Evolutionary conservation across 257 asterid genomes (phyloP).

Genomic region (Parsonsia alboflavescens): DNA sequence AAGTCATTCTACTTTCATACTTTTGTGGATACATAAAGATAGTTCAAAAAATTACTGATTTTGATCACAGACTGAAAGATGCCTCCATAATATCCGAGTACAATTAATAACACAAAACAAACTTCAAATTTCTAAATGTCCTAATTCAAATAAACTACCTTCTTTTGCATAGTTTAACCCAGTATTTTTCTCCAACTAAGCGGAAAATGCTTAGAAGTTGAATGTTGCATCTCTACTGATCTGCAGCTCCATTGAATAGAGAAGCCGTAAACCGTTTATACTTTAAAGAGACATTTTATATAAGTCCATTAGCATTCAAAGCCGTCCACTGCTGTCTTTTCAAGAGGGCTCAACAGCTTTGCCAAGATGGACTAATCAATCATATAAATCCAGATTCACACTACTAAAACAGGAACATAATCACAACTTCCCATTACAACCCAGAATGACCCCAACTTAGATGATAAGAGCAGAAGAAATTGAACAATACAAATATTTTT

Average conservation of each 20-base stretch:
- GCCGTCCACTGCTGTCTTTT: slow-evolving; percentile 31
- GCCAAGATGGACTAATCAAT: slow-evolving; percentile 54
- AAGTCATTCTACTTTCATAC: neutral
- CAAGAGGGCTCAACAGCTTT: slow-evolving; percentile 31
- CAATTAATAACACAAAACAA: too few relatives aligned
- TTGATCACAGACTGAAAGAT: too few relatives aligned
- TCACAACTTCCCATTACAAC: neutral
- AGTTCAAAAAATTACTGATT: neutral
- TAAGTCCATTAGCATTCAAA: slow-evolving; percentile 66
- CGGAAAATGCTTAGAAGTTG: neutral
- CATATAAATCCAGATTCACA: neutral
- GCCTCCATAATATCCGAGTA: too few relatives aligned
- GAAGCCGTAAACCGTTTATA: slow-evolving; percentile 34
- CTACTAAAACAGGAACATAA: neutral
- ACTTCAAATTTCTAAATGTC: neutral
- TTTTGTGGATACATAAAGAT: neutral
- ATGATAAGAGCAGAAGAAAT: neutral
- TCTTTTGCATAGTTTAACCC: neutral
- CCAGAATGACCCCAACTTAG: neutral
- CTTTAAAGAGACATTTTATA: slow-evolving; percentile 32
- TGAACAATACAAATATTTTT: neutral
- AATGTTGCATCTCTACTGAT: slow-evolving; percentile 44
- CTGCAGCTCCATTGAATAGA: slow-evolving; percentile 37
- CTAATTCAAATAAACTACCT: too few relatives aligned
- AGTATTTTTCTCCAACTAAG: too few relatives aligned